These are phyloP conservation scores for Geotrichum cucujoidarum DNA, from an alignment of 1,139 yeast species.

Conservation along the genomic window DNA sequence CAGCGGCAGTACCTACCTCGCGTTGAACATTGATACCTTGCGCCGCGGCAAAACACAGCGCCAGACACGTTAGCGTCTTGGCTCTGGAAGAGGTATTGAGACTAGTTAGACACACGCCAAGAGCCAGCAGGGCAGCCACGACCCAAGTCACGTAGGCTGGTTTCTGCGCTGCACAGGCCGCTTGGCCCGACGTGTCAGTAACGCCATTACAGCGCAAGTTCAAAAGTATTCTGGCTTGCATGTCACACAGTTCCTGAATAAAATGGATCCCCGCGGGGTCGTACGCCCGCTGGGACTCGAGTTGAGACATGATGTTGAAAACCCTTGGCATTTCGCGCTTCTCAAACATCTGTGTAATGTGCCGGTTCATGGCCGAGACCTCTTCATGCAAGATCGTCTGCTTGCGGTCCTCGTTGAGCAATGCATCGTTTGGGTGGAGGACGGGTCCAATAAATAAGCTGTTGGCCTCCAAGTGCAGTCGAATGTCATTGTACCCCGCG, in stretches of 20 bases:
- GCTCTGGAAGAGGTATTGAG: neutral
- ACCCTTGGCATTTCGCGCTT: neutral
- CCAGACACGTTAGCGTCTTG: neutral
- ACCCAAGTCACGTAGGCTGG: neutral
- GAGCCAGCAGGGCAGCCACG: neutral
- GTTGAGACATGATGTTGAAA: constrained; percentile 5
- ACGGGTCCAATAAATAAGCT: constrained; percentile 9
- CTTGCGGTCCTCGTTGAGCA: constrained; percentile 8
- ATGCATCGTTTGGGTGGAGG: constrained; percentile 5
- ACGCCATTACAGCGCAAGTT: constrained; percentile 10
- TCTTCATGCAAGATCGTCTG: constrained; percentile 1
- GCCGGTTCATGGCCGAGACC: constrained; percentile 2
- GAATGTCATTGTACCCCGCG: neutral
- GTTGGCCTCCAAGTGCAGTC: neutral
- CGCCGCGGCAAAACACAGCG: neutral
- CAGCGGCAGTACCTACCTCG: neutral
- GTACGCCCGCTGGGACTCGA: constrained; percentile 2
- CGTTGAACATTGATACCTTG: constrained; percentile 2
- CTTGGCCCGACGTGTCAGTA: neutral
- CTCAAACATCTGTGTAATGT: neutral
- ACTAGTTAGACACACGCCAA: neutral
- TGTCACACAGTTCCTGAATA: constrained; percentile 2
- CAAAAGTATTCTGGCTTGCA: constrained; percentile 10
- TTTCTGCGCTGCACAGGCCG: constrained; percentile 2
- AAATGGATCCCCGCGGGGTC: constrained; percentile 18